Percentiles rank a stretch among this genome's conserved stretches.
Conservation (phyloP, 2,329 filamentous ascomycete species). For the Chrysoporthe puriensis region DNA sequence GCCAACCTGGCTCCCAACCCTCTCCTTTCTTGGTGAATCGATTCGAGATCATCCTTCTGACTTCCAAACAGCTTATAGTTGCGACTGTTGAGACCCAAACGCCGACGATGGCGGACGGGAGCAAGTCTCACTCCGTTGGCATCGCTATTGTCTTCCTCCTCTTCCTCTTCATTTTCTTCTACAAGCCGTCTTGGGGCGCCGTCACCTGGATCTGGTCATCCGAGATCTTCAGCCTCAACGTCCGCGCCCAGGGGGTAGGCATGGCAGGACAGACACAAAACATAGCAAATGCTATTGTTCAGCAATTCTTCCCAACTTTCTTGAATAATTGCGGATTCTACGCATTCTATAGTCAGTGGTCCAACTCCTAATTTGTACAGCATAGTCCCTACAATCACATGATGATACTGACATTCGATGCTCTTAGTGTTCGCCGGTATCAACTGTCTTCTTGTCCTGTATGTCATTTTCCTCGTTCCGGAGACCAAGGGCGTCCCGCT, state of each 20-base stretch:
- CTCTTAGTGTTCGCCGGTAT: conserved; percentile 25
- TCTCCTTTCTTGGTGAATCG: background rate
- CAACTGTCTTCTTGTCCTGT: conserved; percentile 30
- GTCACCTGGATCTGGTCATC: conserved; percentile 71
- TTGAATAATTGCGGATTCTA: conserved; percentile 53
- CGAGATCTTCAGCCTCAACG: conserved; percentile 70
- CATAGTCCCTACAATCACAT: background rate
- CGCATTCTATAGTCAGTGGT: conserved; percentile 37
- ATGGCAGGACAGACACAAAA: conserved; percentile 64
- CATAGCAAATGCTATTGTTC: conserved; percentile 62
- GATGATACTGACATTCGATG: background rate
- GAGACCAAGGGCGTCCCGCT: conserved; percentile 41
- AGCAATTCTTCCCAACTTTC: conserved; percentile 71
- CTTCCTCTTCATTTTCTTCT: conserved; percentile 66
- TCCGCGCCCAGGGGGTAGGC: conserved; percentile 68
- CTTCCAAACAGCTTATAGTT: conserved; percentile 53
- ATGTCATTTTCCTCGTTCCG: conserved; percentile 41
- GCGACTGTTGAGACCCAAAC: conserved; percentile 41
- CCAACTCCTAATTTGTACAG: background rate
- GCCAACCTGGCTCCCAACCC: background rate
- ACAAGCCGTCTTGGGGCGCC: conserved; percentile 69
- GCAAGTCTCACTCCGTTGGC: conserved; percentile 61
- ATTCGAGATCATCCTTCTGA: background rate
- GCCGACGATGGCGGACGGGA: conserved; percentile 54
- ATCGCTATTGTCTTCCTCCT: conserved; percentile 67